Evolutionary conservation across 1,284 basidiomycete species (phyloP).

Genomic region (Xerocomus amazonicus): DNA sequence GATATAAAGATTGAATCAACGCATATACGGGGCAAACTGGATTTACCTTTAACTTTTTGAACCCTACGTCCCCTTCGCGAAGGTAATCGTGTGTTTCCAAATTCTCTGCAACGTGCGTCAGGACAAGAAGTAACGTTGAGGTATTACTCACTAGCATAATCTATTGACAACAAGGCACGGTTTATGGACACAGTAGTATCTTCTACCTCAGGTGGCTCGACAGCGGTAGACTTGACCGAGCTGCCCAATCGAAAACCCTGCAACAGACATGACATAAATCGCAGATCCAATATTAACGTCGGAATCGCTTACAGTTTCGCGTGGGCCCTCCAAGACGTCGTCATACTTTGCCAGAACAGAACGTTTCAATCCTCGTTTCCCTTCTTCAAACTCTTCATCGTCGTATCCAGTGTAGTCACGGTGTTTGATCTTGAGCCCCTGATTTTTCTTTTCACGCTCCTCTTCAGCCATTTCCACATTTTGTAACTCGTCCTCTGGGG

Average conservation of each 20-base stretch:
- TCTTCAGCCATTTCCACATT: constrained; percentile 90
- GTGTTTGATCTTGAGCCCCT: constrained; percentile 86
- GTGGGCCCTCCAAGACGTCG: constrained; percentile 72
- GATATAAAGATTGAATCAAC: constrained; percentile 8
- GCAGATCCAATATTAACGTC: neutral
- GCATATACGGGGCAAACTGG: neutral
- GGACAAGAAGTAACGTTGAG: neutral
- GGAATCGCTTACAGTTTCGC: constrained; percentile 53
- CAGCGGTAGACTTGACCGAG: constrained; percentile 41
- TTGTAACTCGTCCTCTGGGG: constrained; percentile 91
- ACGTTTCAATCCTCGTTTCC: constrained; percentile 73
- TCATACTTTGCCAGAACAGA: constrained; percentile 95
- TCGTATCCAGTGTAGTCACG: constrained; percentile 94
- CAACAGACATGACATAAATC: constrained; percentile 9
- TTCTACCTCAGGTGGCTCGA: constrained; percentile 48
- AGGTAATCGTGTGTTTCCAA: constrained; percentile 85
- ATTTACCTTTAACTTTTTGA: constrained; percentile 87
- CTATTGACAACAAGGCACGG: constrained; percentile 80
- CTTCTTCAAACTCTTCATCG: constrained; percentile 85
- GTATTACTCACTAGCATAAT: constrained; percentile 76
- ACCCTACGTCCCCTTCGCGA: constrained; percentile 87
- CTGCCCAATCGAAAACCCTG: constrained; percentile 81
- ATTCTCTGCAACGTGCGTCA: constrained; percentile 62
- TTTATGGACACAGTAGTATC: constrained; percentile 65
- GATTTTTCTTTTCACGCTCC: constrained; percentile 74